These are phyloP conservation scores for Xerocomellus amylosporus DNA, from an alignment of 768 basidiomycete genomes.

Conservation along the genomic window DNA sequence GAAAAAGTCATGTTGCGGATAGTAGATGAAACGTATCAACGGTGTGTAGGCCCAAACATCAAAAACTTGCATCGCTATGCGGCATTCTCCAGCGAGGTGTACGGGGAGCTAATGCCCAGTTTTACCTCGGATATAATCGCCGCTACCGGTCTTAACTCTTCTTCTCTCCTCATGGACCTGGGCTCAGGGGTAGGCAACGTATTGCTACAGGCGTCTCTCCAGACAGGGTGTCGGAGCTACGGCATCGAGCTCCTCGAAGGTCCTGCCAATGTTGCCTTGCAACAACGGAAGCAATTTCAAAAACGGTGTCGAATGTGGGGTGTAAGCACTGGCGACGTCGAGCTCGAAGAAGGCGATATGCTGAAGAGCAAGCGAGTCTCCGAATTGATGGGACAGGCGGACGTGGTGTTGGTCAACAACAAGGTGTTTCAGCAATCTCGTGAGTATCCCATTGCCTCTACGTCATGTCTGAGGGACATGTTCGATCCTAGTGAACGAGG, in stretches of 20 bases:
- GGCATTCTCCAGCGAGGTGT: slow-evolving; percentile 81
- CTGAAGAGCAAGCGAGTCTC: slow-evolving; percentile 61
- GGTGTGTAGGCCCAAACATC: slow-evolving; percentile 89
- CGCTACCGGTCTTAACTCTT: slow-evolving; percentile 48
- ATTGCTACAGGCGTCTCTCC: slow-evolving; percentile 74
- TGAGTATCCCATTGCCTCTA: slow-evolving; percentile 40
- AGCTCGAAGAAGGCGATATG: slow-evolving; percentile 87
- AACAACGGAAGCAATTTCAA: slow-evolving; percentile 71
- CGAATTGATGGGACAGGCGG: slow-evolving; percentile 72
- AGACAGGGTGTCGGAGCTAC: slow-evolving; percentile 73
- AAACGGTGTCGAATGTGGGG: slow-evolving; percentile 92
- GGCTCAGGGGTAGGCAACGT: slow-evolving; percentile 88
- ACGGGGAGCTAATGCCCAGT: slow-evolving; percentile 84
- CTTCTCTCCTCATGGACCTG: slow-evolving; percentile 74
- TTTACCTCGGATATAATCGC: slow-evolving; percentile 57
- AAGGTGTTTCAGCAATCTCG: slow-evolving; percentile 75
- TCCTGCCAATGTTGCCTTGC: slow-evolving; percentile 76
- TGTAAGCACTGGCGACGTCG: slow-evolving; percentile 67
- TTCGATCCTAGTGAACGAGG: slow-evolving; percentile 69
- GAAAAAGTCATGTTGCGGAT: slow-evolving; percentile 69
- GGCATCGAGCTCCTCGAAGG: slow-evolving; percentile 78
- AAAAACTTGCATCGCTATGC: slow-evolving; percentile 75
- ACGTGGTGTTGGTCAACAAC: slow-evolving; percentile 90
- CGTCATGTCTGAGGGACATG: background rate
- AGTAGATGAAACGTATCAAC: slow-evolving; percentile 89